Evolutionary conservation across 441 rosid genomes (phyloP).

Genomic region (Aleurites moluccanus): DNA sequence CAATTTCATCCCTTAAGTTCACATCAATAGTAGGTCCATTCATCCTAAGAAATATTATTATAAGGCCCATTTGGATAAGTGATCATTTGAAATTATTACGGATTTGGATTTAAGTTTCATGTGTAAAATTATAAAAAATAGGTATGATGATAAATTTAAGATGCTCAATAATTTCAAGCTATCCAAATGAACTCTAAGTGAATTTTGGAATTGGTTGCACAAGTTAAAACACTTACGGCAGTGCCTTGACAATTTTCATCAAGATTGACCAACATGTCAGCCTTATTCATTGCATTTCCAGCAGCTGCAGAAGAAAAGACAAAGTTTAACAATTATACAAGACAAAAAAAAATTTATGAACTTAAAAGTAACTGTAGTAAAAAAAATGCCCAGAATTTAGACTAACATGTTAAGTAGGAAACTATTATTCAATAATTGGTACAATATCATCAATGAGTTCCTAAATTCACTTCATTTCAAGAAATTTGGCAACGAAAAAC

Average conservation of each 20-base stretch:
- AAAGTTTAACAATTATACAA: conserved; percentile 4
- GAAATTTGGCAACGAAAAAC: neutral
- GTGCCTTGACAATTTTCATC: conserved; percentile 42
- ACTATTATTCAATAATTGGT: neutral
- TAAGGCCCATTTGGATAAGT: too few relatives aligned
- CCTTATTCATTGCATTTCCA: conserved; percentile 40
- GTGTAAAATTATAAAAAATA: too few relatives aligned
- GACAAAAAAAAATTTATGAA: neutral
- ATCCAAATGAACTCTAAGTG: too few relatives aligned
- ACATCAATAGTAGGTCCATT: neutral
- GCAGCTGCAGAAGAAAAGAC: conserved; percentile 44
- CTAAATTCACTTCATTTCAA: neutral
- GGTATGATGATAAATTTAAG: too few relatives aligned
- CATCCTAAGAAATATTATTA: neutral
- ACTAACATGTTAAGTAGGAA: neutral
- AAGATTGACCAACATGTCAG: conserved; percentile 31
- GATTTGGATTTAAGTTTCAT: too few relatives aligned
- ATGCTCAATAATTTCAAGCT: too few relatives aligned
- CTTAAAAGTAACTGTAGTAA: conserved; percentile 12
- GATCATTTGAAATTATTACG: too few relatives aligned
- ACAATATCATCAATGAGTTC: neutral
- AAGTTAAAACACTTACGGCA: conserved; percentile 45
- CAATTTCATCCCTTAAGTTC: neutral
- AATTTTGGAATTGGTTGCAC: conserved; percentile 4
- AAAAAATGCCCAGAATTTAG: conserved; percentile 13